Percentiles rank a stretch among this genome's conserved stretches.
phyloP scores from a whole-genome alignment of 2,329 filamentous ascomycete genomes.

The Aureobasidium melanogenum region DNA sequence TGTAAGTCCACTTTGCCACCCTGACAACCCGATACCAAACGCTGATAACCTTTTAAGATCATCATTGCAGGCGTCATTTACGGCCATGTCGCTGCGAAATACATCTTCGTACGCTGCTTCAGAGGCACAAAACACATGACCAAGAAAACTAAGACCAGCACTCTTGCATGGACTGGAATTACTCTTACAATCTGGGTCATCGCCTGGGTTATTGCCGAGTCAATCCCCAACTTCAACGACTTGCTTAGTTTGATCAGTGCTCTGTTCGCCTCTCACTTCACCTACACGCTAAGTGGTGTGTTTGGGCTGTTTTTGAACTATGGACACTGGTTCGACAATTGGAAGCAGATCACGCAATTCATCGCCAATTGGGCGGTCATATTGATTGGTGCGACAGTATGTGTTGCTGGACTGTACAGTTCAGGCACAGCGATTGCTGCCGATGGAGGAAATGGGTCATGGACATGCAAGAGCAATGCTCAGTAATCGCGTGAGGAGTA shows the following conservation, averaged over 20 bases:
- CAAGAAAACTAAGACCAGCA: constrained; percentile 30
- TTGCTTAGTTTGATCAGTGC: constrained; percentile 35
- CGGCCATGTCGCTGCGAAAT: constrained; percentile 57
- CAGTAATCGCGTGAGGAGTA: neutral
- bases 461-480: constrained; percentile 1
- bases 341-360: constrained; percentile 33
- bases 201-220: constrained; percentile 58
- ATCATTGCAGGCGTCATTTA: constrained; percentile 64
- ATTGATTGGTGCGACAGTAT: constrained; percentile 19
- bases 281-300: constrained; percentile 15
- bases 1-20: neutral
- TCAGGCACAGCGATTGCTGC: constrained; percentile 4
- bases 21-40: neutral
- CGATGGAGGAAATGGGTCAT: neutral
- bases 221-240: constrained; percentile 11
- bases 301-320: constrained; percentile 35
- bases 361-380: constrained; percentile 35
- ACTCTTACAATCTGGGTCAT: constrained; percentile 50
- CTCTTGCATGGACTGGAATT: constrained; percentile 51
- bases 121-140: constrained; percentile 44
- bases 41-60: constrained; percentile 36
- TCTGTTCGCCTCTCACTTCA: constrained; percentile 58
- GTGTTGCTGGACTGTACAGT: constrained; percentile 21
- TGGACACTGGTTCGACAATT: constrained; percentile 32
- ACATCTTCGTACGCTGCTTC: constrained; percentile 57